Conservation (phyloP, 164 flowering plant genomes). For the Tetracentron sinense region DNA sequence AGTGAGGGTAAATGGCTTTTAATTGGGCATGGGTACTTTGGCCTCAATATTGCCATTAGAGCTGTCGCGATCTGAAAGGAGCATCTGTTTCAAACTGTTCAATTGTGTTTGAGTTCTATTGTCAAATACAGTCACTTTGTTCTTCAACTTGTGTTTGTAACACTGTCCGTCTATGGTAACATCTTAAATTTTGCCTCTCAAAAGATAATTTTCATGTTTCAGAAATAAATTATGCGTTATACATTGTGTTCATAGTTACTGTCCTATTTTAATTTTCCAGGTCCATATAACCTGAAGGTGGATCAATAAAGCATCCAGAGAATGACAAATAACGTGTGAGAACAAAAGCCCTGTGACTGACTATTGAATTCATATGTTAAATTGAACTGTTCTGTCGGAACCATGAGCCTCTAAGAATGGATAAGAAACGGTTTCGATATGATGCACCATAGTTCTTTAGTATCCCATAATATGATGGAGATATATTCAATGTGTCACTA, state of each 20-base stretch:
- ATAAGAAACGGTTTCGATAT: not conserved
- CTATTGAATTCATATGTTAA: too few relatives aligned
- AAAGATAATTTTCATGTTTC: not conserved
- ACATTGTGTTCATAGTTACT: not conserved
- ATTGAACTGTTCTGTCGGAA: too few relatives aligned
- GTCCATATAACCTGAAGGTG: not conserved
- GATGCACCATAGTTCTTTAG: constrained; percentile 1
- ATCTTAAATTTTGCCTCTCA: too few relatives aligned
- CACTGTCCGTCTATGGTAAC: not conserved
- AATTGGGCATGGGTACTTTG: too few relatives aligned
- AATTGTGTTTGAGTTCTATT: not conserved
- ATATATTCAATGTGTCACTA: constrained; percentile 17
- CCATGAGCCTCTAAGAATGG: not conserved
- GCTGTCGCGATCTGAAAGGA: too few relatives aligned
- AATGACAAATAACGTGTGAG: too few relatives aligned
- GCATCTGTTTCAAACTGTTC: not conserved
- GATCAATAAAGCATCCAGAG: not conserved
- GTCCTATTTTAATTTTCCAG: not conserved
- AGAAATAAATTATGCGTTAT: not conserved
- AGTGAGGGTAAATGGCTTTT: too few relatives aligned
- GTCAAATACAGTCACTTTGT: not conserved
- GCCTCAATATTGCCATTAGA: too few relatives aligned
- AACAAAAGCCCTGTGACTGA: too few relatives aligned
- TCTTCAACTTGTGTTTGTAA: not conserved
- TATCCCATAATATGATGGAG: constrained; percentile 27